Evolutionary conservation across 345 rosid genomes (phyloP).

Genomic region (Durio zibethinus): DNA sequence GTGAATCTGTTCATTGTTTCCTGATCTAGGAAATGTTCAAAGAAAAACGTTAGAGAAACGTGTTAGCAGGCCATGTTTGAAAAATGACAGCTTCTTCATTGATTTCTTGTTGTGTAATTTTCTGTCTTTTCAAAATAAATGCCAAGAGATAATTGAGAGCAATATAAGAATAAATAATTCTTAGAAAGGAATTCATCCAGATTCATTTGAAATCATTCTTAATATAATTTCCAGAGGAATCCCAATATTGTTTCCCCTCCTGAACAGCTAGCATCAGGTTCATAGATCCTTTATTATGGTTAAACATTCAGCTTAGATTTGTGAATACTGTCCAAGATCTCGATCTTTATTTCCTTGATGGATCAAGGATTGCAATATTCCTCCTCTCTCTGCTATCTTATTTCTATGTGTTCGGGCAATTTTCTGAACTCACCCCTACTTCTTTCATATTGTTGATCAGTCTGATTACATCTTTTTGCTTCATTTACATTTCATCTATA

Average conservation of each 20-base stretch:
- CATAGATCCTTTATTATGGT: constrained; percentile 11
- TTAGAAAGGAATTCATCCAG: not conserved
- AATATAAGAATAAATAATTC: not conserved
- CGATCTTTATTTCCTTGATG: not conserved
- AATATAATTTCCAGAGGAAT: constrained; percentile 1
- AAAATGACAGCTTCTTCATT: not conserved
- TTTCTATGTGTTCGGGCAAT: not conserved
- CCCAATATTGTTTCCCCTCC: not conserved
- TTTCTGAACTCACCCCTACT: not conserved
- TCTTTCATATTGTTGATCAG: not conserved
- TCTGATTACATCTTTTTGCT: not conserved
- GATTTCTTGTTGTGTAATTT: not conserved
- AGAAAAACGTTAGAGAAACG: not conserved
- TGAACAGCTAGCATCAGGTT: not conserved
- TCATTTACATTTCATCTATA: not conserved
- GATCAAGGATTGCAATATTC: not conserved
- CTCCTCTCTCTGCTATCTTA: not conserved
- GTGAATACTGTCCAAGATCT: constrained; percentile 1
- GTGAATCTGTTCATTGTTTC: not conserved
- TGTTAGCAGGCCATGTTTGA: not conserved
- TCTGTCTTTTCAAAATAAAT: constrained; percentile 7
- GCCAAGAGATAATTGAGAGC: not conserved
- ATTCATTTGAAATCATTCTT: not conserved
- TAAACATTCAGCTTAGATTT: constrained; percentile 11
- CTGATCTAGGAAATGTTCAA: constrained; percentile 1